Evolutionary conservation across 352 stramenopile genomes (phyloP), one percentile per base, ranked within the genome.

Genomic region (Globisporangium emineosum): DNA sequence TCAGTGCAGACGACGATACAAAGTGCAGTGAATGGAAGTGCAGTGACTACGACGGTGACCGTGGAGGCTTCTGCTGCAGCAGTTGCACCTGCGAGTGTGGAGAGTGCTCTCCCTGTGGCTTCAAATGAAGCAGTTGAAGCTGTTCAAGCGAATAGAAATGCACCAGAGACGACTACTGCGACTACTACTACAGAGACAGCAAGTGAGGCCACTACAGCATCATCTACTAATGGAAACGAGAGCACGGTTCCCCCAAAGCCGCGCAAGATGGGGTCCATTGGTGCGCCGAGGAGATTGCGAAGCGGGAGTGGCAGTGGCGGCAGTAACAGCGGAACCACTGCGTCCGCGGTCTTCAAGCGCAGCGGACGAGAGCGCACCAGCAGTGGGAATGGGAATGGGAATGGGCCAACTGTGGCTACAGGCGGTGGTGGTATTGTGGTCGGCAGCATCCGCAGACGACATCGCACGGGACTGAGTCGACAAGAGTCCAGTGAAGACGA

Each of bases 301-400:
- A 89, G 70, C 49, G 74, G 72, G 6, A 88, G 77, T 45, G 81
- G 83, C 4, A 84, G 76, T 47, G 65, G 70, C 35, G 81, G 70
- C 65, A 88, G 78, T 59, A 69, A 52, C 6, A 29, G n/a, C 29
- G 49, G 19, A 64, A 68, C 25, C 63, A 56, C 33, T 65, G 71
- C 23, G 53, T 58, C 50, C 53, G 56, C 21, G 45, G 64, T n/a
- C 29, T 60, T 61, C 57, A 65, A 72, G 50, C 63, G 65, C 21
- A 60, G 54, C 10, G 70, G 30, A 19, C 66, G 58, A 57, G 64
- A 69, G 2, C 64, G 68, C 67, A 65, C 65, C 40, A 5, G 66
- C 29, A 84, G 75, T 29, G 60, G 67, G 32, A 75, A 76, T 32
- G 71, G 60, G 21, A 84, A 72, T 29, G 60, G 67, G 32, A 75